Conservation (phyloP, 2,329 filamentous ascomycete species). For the Lecanoromycetidae sp. region DNA sequence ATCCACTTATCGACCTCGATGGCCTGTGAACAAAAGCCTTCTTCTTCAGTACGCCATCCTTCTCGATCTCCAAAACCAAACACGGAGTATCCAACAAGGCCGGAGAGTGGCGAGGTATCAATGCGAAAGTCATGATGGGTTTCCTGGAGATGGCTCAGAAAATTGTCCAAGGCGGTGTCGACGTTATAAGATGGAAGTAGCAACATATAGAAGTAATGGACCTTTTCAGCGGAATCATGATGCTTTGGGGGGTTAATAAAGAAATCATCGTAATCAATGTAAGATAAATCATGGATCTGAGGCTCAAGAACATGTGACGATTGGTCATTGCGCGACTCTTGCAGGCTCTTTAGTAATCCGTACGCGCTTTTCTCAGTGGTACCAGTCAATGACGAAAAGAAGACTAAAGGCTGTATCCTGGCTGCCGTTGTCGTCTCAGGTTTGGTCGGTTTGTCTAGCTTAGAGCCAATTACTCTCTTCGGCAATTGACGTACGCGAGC, state of each 20-base stretch:
- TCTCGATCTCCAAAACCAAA: slow-evolving; percentile 89
- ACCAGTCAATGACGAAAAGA: slow-evolving; percentile 81
- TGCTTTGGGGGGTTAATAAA: slow-evolving; percentile 66
- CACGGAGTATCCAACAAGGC: slow-evolving; percentile 73
- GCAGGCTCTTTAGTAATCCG: slow-evolving; percentile 51
- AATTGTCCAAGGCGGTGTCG: slow-evolving; percentile 77
- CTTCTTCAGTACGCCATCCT: slow-evolving; percentile 80
- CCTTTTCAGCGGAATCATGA: slow-evolving; percentile 32
- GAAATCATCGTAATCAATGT: slow-evolving; percentile 86
- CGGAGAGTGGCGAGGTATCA: slow-evolving; percentile 69
- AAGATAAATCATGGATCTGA: slow-evolving; percentile 62
- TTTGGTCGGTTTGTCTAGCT: slow-evolving; percentile 1
- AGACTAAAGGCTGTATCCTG: slow-evolving; percentile 55
- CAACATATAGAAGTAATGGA: slow-evolving; percentile 68
- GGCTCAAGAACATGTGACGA: slow-evolving; percentile 39
- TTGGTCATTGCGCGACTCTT: slow-evolving; percentile 24
- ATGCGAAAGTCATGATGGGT: slow-evolving; percentile 96
- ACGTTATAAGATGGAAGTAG: slow-evolving; percentile 90
- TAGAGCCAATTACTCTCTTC: slow-evolving; percentile 13
- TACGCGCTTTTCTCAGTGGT: slow-evolving; percentile 65
- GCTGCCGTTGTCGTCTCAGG: neutral
- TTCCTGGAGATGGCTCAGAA: slow-evolving; percentile 76
- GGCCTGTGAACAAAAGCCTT: slow-evolving; percentile 88
- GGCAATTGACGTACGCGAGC: slow-evolving; percentile 1
- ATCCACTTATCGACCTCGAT: slow-evolving; percentile 89